These are phyloP conservation scores for Halophytophthora batemanensis DNA, from an alignment of 352 stramenopile genomes.

Conservation along the genomic window DNA sequence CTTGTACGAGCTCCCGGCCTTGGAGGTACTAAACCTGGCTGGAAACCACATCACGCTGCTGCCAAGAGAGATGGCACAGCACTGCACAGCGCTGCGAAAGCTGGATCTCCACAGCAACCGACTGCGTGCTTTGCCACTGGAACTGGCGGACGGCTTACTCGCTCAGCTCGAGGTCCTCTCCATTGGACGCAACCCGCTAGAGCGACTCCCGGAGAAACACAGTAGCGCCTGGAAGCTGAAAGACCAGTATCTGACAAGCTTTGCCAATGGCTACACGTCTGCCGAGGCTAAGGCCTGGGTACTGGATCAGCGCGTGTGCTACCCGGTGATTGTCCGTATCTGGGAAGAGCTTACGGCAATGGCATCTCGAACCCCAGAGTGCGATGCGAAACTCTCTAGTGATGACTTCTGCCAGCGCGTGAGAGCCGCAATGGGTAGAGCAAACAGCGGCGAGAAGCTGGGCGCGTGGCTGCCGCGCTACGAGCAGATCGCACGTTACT, in stretches of 20 bases:
- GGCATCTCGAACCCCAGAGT: background rate
- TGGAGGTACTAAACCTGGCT: conserved; percentile 57
- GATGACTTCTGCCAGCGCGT: conserved; percentile 49
- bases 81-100: conserved; percentile 36
- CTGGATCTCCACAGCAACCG: conserved; percentile 67
- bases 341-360: conserved; percentile 32
- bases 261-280: conserved; percentile 49
- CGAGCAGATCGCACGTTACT: conserved; percentile 49
- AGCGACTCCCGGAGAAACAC: conserved; percentile 56
- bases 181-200: conserved; percentile 56
- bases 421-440: conserved; percentile 17
- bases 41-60: conserved; percentile 47
- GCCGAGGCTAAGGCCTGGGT: conserved; percentile 53
- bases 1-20: conserved; percentile 38
- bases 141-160: conserved; percentile 43
- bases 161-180: conserved; percentile 52
- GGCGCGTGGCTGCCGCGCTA: conserved; percentile 48
- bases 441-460: background rate
- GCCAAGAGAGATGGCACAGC: conserved; percentile 34
- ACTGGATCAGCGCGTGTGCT: conserved; percentile 39
- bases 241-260: conserved; percentile 49
- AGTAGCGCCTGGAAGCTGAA: conserved; percentile 52
- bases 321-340: conserved; percentile 44
- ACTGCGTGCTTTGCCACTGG: conserved; percentile 47
- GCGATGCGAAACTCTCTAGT: conserved; percentile 13